Base-by-base conservation (phyloP, 768 basidiomycete genomes). In the Chalciporus pseudorubinellus region DNA sequence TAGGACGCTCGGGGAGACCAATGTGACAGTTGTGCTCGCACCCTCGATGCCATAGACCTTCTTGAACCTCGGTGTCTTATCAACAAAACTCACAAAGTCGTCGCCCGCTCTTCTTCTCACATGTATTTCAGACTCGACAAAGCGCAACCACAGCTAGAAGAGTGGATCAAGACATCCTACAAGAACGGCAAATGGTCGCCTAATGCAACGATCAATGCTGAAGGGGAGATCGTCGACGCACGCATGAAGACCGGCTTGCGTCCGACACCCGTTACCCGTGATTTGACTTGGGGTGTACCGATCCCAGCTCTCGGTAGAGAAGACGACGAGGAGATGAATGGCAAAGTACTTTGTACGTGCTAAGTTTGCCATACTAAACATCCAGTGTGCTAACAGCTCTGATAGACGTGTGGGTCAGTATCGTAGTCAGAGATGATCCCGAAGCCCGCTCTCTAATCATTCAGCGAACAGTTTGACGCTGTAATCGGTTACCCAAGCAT, bases 1-100 rank as follows among this genome's bases (percentile, higher is more conserved):
- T 50, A 92, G 88, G 97, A 98, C 61, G 97, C 95, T 29, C 89
- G 97, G 31, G 97, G 97, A 8, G 97, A 99, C 68, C 97, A 99
- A 74, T 99, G 97, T 69, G 97, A 99, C 69, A 77, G 84, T 48
- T 99, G 97, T 68, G 84, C 87, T 40, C 81, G 91, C 48, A 98
- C 97, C 2, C 81, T 97, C 39, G 92, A 98, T 57, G 92, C 97
- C 2, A 81, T 95, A 53, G 93, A 97, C 60, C 80, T 99, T 48
- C 78, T 98, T 69, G 87, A 92, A 59, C 97, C 97, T n/a, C 84
- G 94, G 39, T 99, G 97, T 67, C 82, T 94, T 48, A 78, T 97
- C 50, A 77, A 93, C 71, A 87, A 84, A 66, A 75, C 82, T 0
- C 95, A 95, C 65, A 79, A 73, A 29, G 82, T 97, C 36, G 81